Evolutionary conservation across 805 yeast genomes (phyloP), one percentile per base, ranked within the genome.

Genomic region (Blastobotrys mokoenaii): DNA sequence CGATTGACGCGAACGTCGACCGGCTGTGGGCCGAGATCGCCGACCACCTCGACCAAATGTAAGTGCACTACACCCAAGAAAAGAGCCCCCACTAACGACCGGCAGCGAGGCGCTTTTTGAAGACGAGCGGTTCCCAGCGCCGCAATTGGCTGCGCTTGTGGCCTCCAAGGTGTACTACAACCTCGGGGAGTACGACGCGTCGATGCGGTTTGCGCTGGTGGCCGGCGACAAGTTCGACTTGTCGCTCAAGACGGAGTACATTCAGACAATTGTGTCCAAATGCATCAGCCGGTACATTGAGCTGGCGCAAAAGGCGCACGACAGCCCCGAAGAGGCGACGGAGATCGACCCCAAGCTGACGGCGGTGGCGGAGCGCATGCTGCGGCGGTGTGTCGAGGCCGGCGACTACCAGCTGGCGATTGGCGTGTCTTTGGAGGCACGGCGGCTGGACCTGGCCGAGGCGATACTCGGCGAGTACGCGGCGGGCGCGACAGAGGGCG

Each of bases 11-110:
- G 22, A 76, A 84, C 42, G 96, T 87, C 43, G 95, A 88, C 67
- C 89, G 86, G 64, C 73, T 87, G 48, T 93, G 98, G 98, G 87
- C 98, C 2, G 97, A 93, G 69, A 84, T 93, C 47, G 95, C 98
- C 47, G 93, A 93, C 67, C 80, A 76, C 59, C 77, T 93, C 50
- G 71, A 85, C 25, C 88, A 84, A 45, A 84, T 93, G 61, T 59
- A 48, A 34, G 61, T 46, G n/a, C 25, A 7, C 7, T 38, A 3
- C 16, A 4, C 12, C 22, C n/a, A n/a, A n/a, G n/a, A n/a, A n/a
- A n/a, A n/a, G n/a, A 15, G 11, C 22, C 10, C 11, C 11, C 3
- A n/a, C 11, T 12, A n/a, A 14, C 14, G 14, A 11, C 16, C 7
- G 7, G 4, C 27, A 58, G 61, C 58, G 98, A 93, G 68, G 95